A percentile compares a stretch with the other conserved stretches of the same genome.
These are phyloP conservation scores for Gloeostereum incarnatum DNA, from an alignment of 768 basidiomycete genomes.

Conservation along the genomic window DNA sequence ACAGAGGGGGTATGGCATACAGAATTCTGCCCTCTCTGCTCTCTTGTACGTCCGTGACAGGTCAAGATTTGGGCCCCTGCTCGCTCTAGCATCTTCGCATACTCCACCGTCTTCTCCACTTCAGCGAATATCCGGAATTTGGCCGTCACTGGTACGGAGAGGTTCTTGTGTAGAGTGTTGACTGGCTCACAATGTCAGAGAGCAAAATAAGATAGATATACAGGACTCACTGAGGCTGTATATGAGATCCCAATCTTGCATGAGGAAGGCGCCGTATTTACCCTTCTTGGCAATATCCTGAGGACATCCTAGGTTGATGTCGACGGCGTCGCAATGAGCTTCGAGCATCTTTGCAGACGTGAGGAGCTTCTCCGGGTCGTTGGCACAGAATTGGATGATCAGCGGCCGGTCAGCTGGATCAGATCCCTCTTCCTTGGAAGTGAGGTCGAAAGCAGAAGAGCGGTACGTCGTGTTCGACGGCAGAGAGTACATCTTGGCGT, in stretches of 20 bases:
- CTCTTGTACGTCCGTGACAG: slow-evolving; percentile 85
- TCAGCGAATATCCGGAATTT: slow-evolving; percentile 91
- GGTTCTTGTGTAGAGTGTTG: slow-evolving; percentile 73
- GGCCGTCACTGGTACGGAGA: slow-evolving; percentile 89
- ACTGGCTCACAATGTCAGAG: slow-evolving; percentile 45
- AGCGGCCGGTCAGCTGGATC: slow-evolving; percentile 68
- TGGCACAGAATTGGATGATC: slow-evolving; percentile 91
- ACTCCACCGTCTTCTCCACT: slow-evolving; percentile 81
- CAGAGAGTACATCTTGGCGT: slow-evolving; percentile 77
- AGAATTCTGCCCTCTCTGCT: slow-evolving; percentile 82
- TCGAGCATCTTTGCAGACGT: slow-evolving; percentile 72
- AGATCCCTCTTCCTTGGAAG: slow-evolving; percentile 76
- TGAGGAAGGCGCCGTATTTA: slow-evolving; percentile 81
- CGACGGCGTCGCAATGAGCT: slow-evolving; percentile 82
- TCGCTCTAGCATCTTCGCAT: slow-evolving; percentile 91
- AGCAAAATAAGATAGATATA: neutral
- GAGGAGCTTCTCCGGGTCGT: slow-evolving; percentile 74
- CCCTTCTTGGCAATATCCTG: slow-evolving; percentile 91
- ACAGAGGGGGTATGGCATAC: slow-evolving; percentile 23
- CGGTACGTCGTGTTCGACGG: slow-evolving; percentile 43
- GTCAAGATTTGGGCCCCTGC: slow-evolving; percentile 95
- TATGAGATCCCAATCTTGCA: slow-evolving; percentile 93
- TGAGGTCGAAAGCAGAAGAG: slow-evolving; percentile 58
- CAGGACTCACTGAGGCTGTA: slow-evolving; percentile 57
- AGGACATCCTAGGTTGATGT: slow-evolving; percentile 91